phyloP scores from a whole-genome alignment of 1,284 basidiomycete species.

The Volvariella volvacea region DNA sequence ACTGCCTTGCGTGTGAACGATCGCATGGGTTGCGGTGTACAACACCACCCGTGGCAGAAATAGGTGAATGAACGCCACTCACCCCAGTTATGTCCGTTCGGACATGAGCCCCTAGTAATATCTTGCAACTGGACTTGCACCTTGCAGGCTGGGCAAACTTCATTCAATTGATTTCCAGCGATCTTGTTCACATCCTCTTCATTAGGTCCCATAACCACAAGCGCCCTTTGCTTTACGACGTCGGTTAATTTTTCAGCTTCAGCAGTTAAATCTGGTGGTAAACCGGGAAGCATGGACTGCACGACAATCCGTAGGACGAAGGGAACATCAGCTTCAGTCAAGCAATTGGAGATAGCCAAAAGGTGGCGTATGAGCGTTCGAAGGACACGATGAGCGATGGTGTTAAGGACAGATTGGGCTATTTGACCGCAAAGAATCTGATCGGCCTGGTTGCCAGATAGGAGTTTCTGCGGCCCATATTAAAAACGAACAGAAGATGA shows the following conservation, averaged over 20 bases:
- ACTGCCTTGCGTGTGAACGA: too few relatives aligned
- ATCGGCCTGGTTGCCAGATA: constrained; percentile 19
- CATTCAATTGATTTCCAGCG: constrained; percentile 38
- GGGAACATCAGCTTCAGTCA: constrained; percentile 51
- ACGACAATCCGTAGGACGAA: constrained; percentile 51
- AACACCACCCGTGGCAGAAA: too few relatives aligned
- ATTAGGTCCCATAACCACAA: constrained; percentile 17
- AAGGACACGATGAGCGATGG: constrained; percentile 47
- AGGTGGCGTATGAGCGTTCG: constrained; percentile 54
- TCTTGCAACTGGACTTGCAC: constrained; percentile 49
- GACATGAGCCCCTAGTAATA: constrained; percentile 50
- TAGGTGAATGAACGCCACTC: too few relatives aligned
- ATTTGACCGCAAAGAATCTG: constrained; percentile 41
- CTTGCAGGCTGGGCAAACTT: constrained; percentile 65
- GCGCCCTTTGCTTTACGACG: constrained; percentile 27
- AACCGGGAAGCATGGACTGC: constrained; percentile 44
- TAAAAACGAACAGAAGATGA: not conserved
- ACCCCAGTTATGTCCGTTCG: constrained; percentile 68
- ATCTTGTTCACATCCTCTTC: not conserved
- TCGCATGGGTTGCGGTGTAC: too few relatives aligned
- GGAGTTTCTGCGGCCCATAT: not conserved
- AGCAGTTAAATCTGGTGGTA: constrained; percentile 38
- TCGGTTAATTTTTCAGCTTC: constrained; percentile 44
- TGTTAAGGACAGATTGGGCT: constrained; percentile 40
- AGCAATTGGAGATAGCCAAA: constrained; percentile 30